Base-by-base conservation (phyloP, 208 protist genomes). In the Endotrypanum monterogeii region DNA sequence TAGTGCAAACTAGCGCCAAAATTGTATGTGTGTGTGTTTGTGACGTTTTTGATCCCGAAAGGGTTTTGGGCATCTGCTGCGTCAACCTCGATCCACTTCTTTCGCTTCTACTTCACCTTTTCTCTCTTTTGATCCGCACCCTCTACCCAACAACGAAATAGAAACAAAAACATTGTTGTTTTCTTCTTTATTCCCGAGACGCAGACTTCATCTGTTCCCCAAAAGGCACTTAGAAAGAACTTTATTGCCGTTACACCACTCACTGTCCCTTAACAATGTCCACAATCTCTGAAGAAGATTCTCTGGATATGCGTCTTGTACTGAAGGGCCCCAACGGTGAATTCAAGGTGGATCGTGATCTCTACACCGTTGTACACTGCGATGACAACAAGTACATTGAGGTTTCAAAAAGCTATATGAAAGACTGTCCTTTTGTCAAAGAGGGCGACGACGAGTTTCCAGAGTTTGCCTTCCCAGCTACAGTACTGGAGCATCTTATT, bases 401-500 rank as follows among this genome's bases (percentile, higher is more conserved):
- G 18, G 79, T 94, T 3, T 77, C 83, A 44, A 88, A 89, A 69
- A 48, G 56, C 7, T 57, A 82, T 30, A 54, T 62, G 8, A 67
- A 67, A 20, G 82, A 81, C 18, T 87, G 83, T 55, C 82, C 82
- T 8, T 95, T 92, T 75, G 80, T 95, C 67, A 71, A 68, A 37
- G 48, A 51, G 28, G 57, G 55, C 30, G 71, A 58, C n/a, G 79
- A 78, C 18, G 79, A 82, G 3, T 73, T 88, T 39, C 37, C 61
- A 55, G 75, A 87, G 72, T 92, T 93, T 70, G 80, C 82, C 50
- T 92, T 87, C 74, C 78, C 91, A 2, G 83, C 82, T 5, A 71
- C 75, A 0, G 85, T 89, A 16, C 91, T 96, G 39, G 79, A 90
- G 60, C 78, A 78, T 58, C 81, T 96, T 52, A 72, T 87, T 32